phyloP scores from a whole-genome alignment of 2,329 filamentous ascomycete species.

The Penicillium thymicola region DNA sequence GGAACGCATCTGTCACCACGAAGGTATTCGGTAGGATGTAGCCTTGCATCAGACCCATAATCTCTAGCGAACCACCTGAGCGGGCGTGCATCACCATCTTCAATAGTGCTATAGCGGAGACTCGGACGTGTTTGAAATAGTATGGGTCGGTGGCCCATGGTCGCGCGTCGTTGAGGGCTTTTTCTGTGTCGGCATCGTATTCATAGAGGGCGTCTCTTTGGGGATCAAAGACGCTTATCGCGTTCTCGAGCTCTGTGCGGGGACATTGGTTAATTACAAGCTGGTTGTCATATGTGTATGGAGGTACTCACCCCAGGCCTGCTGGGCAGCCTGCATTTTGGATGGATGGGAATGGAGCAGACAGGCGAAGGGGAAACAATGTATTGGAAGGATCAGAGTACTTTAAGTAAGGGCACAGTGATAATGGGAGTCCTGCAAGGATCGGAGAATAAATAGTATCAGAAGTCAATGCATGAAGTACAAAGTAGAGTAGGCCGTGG shows the following conservation, averaged over 20 bases:
- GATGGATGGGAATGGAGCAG: background rate
- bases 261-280: slow-evolving; percentile 9
- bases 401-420: background rate
- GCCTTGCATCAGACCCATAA: slow-evolving; percentile 98
- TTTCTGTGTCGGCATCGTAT: slow-evolving; percentile 69
- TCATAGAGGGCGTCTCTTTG: slow-evolving; percentile 87
- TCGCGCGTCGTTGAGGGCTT: slow-evolving; percentile 58
- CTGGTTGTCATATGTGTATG: background rate
- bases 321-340: slow-evolving; percentile 56
- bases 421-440: slow-evolving; percentile 10
- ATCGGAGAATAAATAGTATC: slow-evolving; percentile 9
- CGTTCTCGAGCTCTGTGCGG: slow-evolving; percentile 77
- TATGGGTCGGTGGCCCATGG: slow-evolving; percentile 78
- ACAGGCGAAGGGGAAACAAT: background rate
- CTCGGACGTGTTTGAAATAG: slow-evolving; percentile 90
- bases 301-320: slow-evolving; percentile 55
- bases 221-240: slow-evolving; percentile 76
- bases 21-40: slow-evolving; percentile 81
- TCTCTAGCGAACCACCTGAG: slow-evolving; percentile 85
- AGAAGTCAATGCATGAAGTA: slow-evolving; percentile 3
- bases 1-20: slow-evolving; percentile 90
- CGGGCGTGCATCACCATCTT: slow-evolving; percentile 99
- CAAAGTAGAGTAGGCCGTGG: slow-evolving; percentile 22
- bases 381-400: slow-evolving; percentile 4
- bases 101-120: slow-evolving; percentile 87